These are phyloP conservation scores for Thielaviopsis cerberus DNA, from an alignment of 2,329 filamentous ascomycete genomes.

Conservation along the genomic window DNA sequence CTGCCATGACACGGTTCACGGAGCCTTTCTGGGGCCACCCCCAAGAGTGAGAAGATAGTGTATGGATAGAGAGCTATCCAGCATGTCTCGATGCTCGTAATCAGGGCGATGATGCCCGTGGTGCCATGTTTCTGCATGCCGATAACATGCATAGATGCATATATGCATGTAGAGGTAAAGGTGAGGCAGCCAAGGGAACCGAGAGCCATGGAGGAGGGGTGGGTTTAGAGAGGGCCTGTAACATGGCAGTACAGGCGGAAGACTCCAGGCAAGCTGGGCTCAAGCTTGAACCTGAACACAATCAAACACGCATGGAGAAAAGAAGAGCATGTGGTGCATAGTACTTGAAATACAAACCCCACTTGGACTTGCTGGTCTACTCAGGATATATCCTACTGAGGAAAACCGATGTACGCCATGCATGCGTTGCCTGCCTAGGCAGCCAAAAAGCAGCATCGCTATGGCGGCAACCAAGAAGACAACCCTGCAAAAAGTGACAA, in stretches of 20 bases:
- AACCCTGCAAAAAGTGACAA: too few relatives aligned
- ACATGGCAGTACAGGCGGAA: background rate
- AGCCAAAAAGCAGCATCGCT: background rate
- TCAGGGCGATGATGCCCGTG: background rate
- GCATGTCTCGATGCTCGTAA: background rate
- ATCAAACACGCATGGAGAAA: background rate
- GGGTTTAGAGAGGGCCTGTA: background rate
- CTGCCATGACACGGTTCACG: background rate
- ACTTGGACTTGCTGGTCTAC: background rate
- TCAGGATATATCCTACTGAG: background rate
- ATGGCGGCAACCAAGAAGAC: too few relatives aligned
- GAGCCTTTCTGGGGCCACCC: background rate
- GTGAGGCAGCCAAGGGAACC: background rate
- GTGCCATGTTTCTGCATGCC: background rate
- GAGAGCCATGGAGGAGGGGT: background rate
- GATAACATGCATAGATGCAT: background rate
- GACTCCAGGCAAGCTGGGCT: background rate
- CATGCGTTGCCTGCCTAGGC: background rate
- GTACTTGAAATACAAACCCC: background rate
- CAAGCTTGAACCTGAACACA: background rate
- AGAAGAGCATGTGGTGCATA: background rate
- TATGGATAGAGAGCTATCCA: background rate
- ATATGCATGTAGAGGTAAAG: background rate
- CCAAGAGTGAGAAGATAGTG: background rate
- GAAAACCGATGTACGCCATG: background rate